Base-by-base conservation (phyloP, 208 protist genomes). In the Leishmania arabica region DNA sequence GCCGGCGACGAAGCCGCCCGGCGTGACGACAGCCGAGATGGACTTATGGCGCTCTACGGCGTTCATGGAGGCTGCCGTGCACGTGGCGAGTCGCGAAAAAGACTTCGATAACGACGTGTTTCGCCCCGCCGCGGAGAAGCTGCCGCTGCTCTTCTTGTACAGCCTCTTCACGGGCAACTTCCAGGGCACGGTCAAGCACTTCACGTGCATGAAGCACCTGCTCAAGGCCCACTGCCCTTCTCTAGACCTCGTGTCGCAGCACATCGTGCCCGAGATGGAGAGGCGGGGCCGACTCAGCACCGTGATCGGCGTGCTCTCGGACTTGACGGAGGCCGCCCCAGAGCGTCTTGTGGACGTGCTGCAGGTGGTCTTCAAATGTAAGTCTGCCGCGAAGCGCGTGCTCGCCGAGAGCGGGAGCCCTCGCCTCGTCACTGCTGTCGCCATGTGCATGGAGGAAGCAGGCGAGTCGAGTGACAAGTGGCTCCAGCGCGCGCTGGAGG, bases 391-490 rank as follows among this genome's bases (percentile, higher is more conserved):
- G 34, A 93, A 94, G 85, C 90, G 84, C 24, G 90, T 97, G 49
- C 85, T 97, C 60, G 78, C 86, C 19, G 78, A 83, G 75, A 92
- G 92, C 73, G 88, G 92, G 60, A 95, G 93, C 81, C 89, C 95
- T 17, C 92, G 93, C 31, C 82, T 98, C 54, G 91, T 95, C n/a
- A 93, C 95, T 24, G 93, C 91, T 15, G 86, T 96, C 56, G 93
- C 92, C n/a, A 96, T 96, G 89, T 97, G 95, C 88, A 95, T 95
- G 90, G 90, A 95, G 60, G 95, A 96, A 72, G 88, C 85, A 6
- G 86, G 86, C n/a, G 92, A 98, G 78, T 75, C 85, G 34, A 90
- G 89, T 75, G 92, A 98, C 72, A 89, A 92, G 77, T 97, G 93
- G 93, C 89, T 98, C 75, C 91, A 95, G 74, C 85, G 84, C 34